Conservation (phyloP, 768 basidiomycete genomes). For the Boletus rubropictus region DNA sequence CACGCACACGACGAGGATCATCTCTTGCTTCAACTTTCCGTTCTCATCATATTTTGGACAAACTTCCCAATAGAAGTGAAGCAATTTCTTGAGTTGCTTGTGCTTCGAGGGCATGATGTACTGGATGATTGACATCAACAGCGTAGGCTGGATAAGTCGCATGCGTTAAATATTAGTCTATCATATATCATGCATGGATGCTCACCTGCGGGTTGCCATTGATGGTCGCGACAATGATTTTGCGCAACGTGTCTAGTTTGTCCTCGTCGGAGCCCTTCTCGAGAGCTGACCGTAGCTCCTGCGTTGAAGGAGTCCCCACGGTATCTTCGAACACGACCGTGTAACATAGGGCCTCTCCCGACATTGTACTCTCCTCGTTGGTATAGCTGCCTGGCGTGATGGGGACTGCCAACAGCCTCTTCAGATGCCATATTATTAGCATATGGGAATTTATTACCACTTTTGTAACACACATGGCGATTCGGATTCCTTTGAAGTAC, state of each 20-base stretch:
- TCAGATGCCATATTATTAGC: background rate
- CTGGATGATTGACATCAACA: slow-evolving; percentile 99
- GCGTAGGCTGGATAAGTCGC: slow-evolving; percentile 51
- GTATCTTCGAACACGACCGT: slow-evolving; percentile 72
- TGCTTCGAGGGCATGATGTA: slow-evolving; percentile 92
- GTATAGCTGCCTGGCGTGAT: slow-evolving; percentile 10
- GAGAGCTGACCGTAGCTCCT: slow-evolving; percentile 74
- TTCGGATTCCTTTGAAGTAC: too few relatives aligned
- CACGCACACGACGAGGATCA: slow-evolving; percentile 96
- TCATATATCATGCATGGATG: background rate
- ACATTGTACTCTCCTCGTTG: slow-evolving; percentile 17
- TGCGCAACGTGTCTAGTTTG: slow-evolving; percentile 92
- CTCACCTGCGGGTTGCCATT: slow-evolving; percentile 90
- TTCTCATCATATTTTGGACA: slow-evolving; percentile 97
- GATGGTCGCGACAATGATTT: slow-evolving; percentile 88
- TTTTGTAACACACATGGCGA: slow-evolving; percentile 2
- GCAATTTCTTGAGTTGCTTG: slow-evolving; percentile 94
- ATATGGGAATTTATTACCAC: slow-evolving; percentile 6
- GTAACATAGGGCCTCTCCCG: slow-evolving; percentile 65
- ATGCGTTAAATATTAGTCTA: background rate
- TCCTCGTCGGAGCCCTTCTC: slow-evolving; percentile 97
- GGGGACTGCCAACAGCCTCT: background rate
- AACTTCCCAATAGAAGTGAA: slow-evolving; percentile 96
- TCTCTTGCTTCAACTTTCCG: slow-evolving; percentile 98
- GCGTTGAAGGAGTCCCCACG: slow-evolving; percentile 69